Evolutionary conservation across 1,139 yeast genomes (phyloP).

Genomic region (Kluyveromyces marxianus): DNA sequence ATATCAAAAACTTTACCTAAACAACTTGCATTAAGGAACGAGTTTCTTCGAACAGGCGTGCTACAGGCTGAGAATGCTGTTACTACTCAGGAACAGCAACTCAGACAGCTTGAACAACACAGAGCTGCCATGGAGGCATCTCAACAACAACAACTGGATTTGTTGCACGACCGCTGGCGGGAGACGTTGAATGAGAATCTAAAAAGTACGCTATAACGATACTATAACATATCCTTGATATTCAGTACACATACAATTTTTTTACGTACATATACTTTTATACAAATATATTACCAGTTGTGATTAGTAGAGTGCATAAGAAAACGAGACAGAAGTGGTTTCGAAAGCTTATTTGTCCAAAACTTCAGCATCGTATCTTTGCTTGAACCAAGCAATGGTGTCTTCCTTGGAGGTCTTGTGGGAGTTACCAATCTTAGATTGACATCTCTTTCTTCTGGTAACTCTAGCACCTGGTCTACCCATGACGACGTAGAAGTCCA

Average conservation of each 20-base stretch:
- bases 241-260: neutral
- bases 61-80: slow-evolving; percentile 9
- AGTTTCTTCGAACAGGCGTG: slow-evolving; percentile 11
- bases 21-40: slow-evolving; percentile 26
- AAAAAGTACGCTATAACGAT: neutral
- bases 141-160: slow-evolving; percentile 8
- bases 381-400: slow-evolving; percentile 98
- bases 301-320: neutral
- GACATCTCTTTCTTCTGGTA: slow-evolving; percentile 97
- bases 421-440: slow-evolving; percentile 80
- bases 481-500: slow-evolving; percentile 99
- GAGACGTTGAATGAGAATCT: slow-evolving; percentile 8
- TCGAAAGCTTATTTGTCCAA: slow-evolving; percentile 55
- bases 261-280: neutral
- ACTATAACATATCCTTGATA: neutral
- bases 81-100: slow-evolving; percentile 12
- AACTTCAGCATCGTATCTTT: slow-evolving; percentile 98
- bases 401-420: slow-evolving; percentile 94
- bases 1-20: slow-evolving; percentile 21
- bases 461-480: slow-evolving; percentile 99
- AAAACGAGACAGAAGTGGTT: neutral
- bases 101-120: slow-evolving; percentile 14
- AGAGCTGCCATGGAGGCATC: slow-evolving; percentile 11
- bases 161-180: slow-evolving; percentile 14
- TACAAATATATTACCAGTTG: too few relatives aligned